phyloP scores from a whole-genome alignment of 2,329 filamentous ascomycete species.

The Lecanicillium sp. region DNA sequence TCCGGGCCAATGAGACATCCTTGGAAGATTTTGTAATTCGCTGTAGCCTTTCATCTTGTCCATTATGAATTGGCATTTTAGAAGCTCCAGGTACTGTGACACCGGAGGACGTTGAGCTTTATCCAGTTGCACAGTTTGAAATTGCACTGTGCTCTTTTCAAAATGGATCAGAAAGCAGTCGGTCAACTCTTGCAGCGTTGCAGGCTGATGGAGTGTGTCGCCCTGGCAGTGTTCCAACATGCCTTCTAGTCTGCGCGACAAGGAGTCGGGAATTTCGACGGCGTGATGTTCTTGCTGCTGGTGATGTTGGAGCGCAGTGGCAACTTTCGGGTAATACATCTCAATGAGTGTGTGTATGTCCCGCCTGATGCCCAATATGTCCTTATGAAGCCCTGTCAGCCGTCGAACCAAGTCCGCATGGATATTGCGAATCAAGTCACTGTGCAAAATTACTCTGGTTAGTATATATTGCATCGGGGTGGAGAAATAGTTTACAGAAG shows the following conservation, averaged over 20 bases:
- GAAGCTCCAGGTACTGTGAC: constrained; percentile 12
- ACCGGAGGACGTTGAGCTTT: constrained; percentile 2
- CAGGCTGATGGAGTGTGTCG: not conserved
- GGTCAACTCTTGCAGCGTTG: constrained; percentile 11
- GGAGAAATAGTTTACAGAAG: constrained; percentile 1
- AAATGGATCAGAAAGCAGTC: constrained; percentile 14
- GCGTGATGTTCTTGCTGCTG: constrained; percentile 12
- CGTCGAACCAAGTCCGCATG: constrained; percentile 14
- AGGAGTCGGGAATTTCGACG: not conserved
- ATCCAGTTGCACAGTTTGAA: constrained; percentile 11
- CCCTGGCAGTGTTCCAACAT: not conserved
- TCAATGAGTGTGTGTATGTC: constrained; percentile 7
- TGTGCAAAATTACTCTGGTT: constrained; percentile 14
- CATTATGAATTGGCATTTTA: constrained; percentile 16
- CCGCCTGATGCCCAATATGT: constrained; percentile 16
- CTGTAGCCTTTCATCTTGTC: not conserved
- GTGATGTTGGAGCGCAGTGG: constrained; percentile 11
- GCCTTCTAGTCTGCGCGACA: not conserved
- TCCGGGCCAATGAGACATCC: constrained; percentile 16
- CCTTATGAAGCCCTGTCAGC: constrained; percentile 13
- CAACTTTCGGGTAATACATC: constrained; percentile 16
- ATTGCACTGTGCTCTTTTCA: constrained; percentile 11
- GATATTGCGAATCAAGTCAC: constrained; percentile 13
- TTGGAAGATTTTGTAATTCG: not conserved
- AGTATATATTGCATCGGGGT: constrained; percentile 19